phyloP scores from a whole-genome alignment of 2,329 filamentous ascomycete genomes.

The Monilinia aucupariae region DNA sequence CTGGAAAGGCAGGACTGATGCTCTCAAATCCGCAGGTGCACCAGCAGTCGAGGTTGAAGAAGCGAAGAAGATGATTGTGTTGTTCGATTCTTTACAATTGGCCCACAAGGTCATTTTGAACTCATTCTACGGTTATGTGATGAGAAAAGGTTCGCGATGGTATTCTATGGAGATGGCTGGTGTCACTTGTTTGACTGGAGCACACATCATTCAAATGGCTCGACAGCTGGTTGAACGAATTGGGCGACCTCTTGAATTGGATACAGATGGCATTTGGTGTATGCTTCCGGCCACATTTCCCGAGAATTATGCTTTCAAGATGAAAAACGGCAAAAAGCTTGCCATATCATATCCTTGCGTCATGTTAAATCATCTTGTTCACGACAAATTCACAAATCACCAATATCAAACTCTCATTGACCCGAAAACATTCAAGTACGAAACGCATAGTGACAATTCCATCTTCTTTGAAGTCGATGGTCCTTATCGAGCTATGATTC shows the following conservation, averaged over 20 bases:
- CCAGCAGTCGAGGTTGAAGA: constrained; percentile 72
- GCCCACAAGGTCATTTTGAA: constrained; percentile 99
- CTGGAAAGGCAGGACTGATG: constrained; percentile 95
- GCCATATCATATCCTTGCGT: constrained; percentile 97
- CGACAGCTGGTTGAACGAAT: constrained; percentile 89
- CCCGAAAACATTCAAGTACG: constrained; percentile 74
- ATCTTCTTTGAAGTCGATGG: constrained; percentile 99
- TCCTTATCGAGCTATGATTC: constrained; percentile 93
- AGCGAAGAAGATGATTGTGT: constrained; percentile 96
- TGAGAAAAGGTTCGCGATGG: constrained; percentile 98
- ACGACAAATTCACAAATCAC: constrained; percentile 91
- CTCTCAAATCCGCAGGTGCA: constrained; percentile 77
- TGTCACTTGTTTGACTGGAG: constrained; percentile 93
- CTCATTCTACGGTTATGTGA: constrained; percentile 98
- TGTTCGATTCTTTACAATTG: constrained; percentile 92
- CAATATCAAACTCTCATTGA: constrained; percentile 92
- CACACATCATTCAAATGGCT: constrained; percentile 94
- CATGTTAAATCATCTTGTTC: constrained; percentile 97
- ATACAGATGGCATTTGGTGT: constrained; percentile 99
- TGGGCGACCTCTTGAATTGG: constrained; percentile 84
- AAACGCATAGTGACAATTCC: constrained; percentile 96
- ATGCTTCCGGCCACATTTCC: constrained; percentile 95
- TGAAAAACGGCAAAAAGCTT: constrained; percentile 94
- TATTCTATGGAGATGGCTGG: constrained; percentile 99
- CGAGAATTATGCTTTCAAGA: constrained; percentile 89